phyloP scores from a whole-genome alignment of 1,139 yeast genomes.

The Magnusiomyces paraingens region DNA sequence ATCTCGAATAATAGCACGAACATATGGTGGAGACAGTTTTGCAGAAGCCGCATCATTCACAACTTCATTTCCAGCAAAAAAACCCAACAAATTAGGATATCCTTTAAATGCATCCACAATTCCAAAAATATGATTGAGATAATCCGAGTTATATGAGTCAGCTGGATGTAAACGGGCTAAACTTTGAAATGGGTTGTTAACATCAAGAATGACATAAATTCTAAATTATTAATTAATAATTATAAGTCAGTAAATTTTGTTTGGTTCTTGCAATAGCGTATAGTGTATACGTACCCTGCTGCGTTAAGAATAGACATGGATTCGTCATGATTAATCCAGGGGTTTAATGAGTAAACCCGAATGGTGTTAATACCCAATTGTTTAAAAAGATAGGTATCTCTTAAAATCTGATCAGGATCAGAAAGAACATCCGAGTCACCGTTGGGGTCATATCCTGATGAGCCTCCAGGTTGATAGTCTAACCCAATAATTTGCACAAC shows the following conservation, averaged over 20 bases:
- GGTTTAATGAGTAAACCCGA: conserved; percentile 72
- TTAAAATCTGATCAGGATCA: conserved; percentile 56
- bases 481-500: conserved; percentile 52
- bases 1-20: conserved; percentile 76
- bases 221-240: too few species aligned
- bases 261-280: too few species aligned
- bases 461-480: conserved; percentile 71
- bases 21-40: conserved; percentile 39
- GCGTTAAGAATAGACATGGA: conserved; percentile 89
- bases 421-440: conserved; percentile 63
- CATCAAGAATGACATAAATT: conserved; percentile 82
- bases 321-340: conserved; percentile 74
- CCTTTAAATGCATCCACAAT: conserved; percentile 76
- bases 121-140: conserved; percentile 69
- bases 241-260: too few species aligned
- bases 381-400: conserved; percentile 76
- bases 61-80: conserved; percentile 92
- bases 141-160: conserved; percentile 64
- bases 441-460: conserved; percentile 46
- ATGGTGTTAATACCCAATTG: conserved; percentile 77
- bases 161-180: conserved; percentile 86
- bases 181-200: conserved; percentile 83
- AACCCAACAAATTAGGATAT: conserved; percentile 85
- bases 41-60: conserved; percentile 78
- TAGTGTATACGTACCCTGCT: conserved; percentile 47